Evolutionary conservation across 179 eudicot species (phyloP), one percentile per base, ranked within the genome.

Genomic region (Sideroxylon spinosum): DNA sequence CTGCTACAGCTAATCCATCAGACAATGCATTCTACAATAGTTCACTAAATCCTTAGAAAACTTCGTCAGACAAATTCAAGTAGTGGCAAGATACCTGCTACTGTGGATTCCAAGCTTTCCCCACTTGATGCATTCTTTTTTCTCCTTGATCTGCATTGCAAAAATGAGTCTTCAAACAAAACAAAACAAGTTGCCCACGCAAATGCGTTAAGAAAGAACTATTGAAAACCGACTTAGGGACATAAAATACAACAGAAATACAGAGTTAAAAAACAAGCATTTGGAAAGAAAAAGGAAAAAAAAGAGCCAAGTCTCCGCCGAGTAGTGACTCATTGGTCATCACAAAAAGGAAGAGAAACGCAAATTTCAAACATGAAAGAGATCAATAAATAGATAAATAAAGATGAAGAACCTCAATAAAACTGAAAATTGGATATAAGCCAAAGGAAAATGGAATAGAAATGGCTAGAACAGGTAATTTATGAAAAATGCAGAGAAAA

Each of bases 31-130:
- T 63, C 67, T 6, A 9, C 29, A 9, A 19, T 14, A 60, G 32
- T 60, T 37, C 46, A 55, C 46, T 4, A 57, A 62, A 20, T 46
- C 57, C 59, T 62, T 22, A 63, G 68, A 32, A 78, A 28, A 56
- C 20, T 56, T 60, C 57, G 25, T 28, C 9, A 46, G 64, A 53
- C 11, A 49, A 75, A 72, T 10, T 22, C 29, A 52, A 76, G 46
- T 49, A 13, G 44, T 22, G 44, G 48, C 44, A 32, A 37, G 22
- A 62, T 87, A 91, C 97, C 97, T 85, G 90, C 75, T 71, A 85
- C 78, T 23, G 81, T 84, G 71, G 91, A 84, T 80, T 91, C 96
- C 66, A 88, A 17, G 80, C 88, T 93, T 79, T 91, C 97, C 64
- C 87, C 83, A 86, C 81, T 89, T 71, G 96, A 86, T 72, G 88